These are phyloP conservation scores for Asterionellopsis glacialis DNA, from an alignment of 108 stramenopile species.

Conservation along the genomic window DNA sequence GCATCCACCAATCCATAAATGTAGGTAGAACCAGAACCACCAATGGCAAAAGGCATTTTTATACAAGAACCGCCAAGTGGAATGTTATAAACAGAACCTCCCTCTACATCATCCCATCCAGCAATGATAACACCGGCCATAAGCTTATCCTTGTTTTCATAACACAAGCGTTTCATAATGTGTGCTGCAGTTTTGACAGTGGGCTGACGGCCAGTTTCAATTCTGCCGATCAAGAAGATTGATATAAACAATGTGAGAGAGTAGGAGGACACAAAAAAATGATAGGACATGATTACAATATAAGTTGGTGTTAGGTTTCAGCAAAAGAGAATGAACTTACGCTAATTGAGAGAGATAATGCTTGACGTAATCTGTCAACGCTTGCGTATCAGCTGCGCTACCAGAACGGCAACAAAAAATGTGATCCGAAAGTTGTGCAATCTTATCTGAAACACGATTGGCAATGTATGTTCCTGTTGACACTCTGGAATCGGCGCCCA, in stretches of 20 bases:
- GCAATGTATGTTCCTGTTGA: conserved; percentile 97
- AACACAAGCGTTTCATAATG: conserved; percentile 79
- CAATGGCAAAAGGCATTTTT: conserved; percentile 89
- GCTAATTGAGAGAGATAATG: conserved; percentile 80
- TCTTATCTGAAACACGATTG: conserved; percentile 94
- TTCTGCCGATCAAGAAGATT: conserved; percentile 23
- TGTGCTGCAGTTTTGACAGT: conserved; percentile 91
- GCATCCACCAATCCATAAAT: conserved; percentile 92
- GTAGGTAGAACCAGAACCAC: conserved; percentile 91
- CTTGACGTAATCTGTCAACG: conserved; percentile 88
- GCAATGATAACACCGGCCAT: conserved; percentile 96
- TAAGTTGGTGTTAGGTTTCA: too few species aligned
- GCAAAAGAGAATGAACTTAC: conserved; percentile 43
- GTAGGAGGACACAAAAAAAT: conserved; percentile 2
- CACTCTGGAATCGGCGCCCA: conserved; percentile 95
- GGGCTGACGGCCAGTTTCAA: conserved; percentile 86
- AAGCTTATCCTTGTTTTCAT: conserved; percentile 94
- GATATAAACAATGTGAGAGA: not conserved
- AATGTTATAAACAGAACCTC: conserved; percentile 84
- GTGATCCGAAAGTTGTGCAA: conserved; percentile 87
- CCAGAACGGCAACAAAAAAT: conserved; percentile 95
- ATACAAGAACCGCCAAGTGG: conserved; percentile 92
- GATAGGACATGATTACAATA: too few species aligned
- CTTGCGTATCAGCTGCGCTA: conserved; percentile 96
- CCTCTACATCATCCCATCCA: conserved; percentile 93